Percentiles rank a stretch among this genome's conserved stretches.
phyloP scores from a whole-genome alignment of 129 eudicot genomes.

The Artemisia argyi region DNA sequence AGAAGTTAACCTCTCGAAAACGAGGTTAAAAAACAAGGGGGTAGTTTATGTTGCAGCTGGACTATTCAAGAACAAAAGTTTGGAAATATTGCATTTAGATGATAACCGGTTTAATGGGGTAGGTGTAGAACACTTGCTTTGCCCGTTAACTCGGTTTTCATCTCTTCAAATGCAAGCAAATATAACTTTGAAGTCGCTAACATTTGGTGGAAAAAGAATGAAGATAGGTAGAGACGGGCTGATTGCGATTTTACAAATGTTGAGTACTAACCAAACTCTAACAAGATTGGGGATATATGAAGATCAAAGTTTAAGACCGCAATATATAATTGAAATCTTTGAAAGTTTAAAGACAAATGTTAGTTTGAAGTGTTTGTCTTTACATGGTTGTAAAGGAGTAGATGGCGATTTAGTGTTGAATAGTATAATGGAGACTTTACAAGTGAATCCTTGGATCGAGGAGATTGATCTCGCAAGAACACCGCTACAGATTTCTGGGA shows the following conservation, averaged over 20 bases:
- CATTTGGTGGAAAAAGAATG: conserved; percentile 72
- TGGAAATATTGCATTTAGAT: conserved; percentile 58
- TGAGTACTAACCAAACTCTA: conserved; percentile 65
- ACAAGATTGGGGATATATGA: conserved; percentile 65
- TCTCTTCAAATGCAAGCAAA: conserved; percentile 81
- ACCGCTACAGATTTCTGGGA: conserved; percentile 70
- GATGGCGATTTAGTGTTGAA: conserved; percentile 68
- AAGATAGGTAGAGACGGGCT: conserved; percentile 74
- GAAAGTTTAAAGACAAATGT: conserved; percentile 68
- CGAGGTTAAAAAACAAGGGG: conserved; percentile 74
- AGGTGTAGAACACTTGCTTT: conserved; percentile 80
- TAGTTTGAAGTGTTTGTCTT: conserved; percentile 57
- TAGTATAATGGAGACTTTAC: conserved; percentile 61
- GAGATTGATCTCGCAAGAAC: conserved; percentile 82
- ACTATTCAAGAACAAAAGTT: conserved; percentile 62
- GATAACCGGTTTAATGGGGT: conserved; percentile 69
- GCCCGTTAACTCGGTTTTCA: conserved; percentile 81
- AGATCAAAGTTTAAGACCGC: conserved; percentile 64
- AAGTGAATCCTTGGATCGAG: conserved; percentile 89
- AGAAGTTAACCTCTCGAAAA: conserved; percentile 69
- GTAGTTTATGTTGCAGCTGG: conserved; percentile 88
- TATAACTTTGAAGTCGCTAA: conserved; percentile 51
- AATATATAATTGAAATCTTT: conserved; percentile 58
- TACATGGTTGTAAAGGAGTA: conserved; percentile 93
- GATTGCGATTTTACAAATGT: conserved; percentile 63